Percentiles rank a stretch among this genome's conserved stretches.
phyloP scores from a whole-genome alignment of 2,329 filamentous ascomycete genomes.

The Trichoderma hamatum region DNA sequence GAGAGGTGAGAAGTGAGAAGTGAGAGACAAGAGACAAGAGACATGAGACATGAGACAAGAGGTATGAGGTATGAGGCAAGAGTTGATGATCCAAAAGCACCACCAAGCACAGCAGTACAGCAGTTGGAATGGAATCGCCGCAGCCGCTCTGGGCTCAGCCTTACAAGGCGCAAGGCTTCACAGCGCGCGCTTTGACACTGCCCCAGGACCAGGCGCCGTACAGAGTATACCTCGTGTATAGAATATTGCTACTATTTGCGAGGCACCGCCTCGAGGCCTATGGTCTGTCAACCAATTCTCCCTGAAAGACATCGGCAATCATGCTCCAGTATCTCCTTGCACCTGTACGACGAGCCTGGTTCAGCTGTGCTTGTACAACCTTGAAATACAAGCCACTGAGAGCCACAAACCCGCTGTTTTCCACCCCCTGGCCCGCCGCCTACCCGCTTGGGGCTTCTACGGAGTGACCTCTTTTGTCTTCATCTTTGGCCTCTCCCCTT shows the following conservation, averaged over 20 bases:
- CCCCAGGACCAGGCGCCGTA: background rate
- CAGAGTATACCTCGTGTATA: background rate
- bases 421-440: background rate
- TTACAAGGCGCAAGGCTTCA: background rate
- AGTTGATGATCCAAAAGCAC: background rate
- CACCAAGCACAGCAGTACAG: background rate
- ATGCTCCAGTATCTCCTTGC: too few relatives aligned
- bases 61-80: background rate
- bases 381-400: too few relatives aligned
- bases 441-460: slow-evolving; percentile 12
- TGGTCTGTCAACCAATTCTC: background rate
- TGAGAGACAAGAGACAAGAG: too few relatives aligned
- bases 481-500: background rate
- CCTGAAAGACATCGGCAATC: background rate
- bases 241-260: too few relatives aligned
- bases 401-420: background rate
- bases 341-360: too few relatives aligned
- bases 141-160: background rate
- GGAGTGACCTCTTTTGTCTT: background rate
- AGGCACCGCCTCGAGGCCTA: too few relatives aligned
- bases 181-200: background rate
- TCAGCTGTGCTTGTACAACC: too few relatives aligned
- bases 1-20: background rate
- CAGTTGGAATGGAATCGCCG: background rate
- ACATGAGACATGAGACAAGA: background rate